phyloP scores from a whole-genome alignment of 805 yeast genomes.

The Candida khao-thaluensis region DNA sequence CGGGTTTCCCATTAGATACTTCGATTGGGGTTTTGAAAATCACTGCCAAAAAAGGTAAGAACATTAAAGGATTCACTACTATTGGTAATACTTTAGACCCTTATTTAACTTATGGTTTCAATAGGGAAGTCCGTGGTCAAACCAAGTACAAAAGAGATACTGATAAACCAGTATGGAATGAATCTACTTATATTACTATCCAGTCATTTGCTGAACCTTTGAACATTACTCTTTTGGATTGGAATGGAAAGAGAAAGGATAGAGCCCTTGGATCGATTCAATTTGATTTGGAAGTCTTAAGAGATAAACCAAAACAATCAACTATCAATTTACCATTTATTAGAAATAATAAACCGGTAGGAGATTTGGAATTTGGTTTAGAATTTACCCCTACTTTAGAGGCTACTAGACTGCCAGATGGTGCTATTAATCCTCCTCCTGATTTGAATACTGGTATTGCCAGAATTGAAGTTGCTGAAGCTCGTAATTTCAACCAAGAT shows the following conservation, averaged over 20 bases:
- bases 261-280: conserved; percentile 75
- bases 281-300: conserved; percentile 66
- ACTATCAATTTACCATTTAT: conserved; percentile 57
- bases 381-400: conserved; percentile 74
- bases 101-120: conserved; percentile 70
- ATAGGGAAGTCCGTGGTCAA: conserved; percentile 57
- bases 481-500: conserved; percentile 52
- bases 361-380: conserved; percentile 67
- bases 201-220: conserved; percentile 81
- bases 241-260: conserved; percentile 77
- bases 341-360: conserved; percentile 82
- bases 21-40: conserved; percentile 85
- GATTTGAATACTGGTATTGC: conserved; percentile 93
- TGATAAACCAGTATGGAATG: conserved; percentile 77
- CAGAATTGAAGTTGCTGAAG: conserved; percentile 61
- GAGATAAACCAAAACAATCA: conserved; percentile 50
- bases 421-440: conserved; percentile 78
- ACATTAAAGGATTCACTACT: conserved; percentile 66
- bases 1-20: conserved; percentile 75
- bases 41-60: conserved; percentile 62
- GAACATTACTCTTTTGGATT: conserved; percentile 68
- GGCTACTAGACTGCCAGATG: conserved; percentile 66
- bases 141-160: conserved; percentile 71
- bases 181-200: conserved; percentile 68
- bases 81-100: conserved; percentile 87